A percentile compares a stretch with the other conserved stretches of the same genome.
phyloP scores from a whole-genome alignment of 139 green algal species.

The Ettlia oleoabundans region DNA sequence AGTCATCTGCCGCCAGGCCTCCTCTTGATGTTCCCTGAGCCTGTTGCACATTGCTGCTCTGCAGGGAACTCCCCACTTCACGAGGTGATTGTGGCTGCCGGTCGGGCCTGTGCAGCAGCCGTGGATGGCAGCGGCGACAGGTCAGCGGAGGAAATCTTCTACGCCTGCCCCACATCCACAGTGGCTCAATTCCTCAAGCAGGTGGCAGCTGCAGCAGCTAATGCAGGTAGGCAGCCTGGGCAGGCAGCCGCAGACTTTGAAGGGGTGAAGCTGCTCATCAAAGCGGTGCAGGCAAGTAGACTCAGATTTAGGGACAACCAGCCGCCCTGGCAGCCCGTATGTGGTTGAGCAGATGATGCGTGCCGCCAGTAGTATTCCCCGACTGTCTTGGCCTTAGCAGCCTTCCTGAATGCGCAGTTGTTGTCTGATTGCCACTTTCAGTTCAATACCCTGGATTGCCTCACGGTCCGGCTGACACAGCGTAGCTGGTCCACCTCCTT shows the following conservation, averaged over 20 bases:
- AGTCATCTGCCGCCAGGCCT: no score
- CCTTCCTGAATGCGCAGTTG: neutral
- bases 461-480: neutral
- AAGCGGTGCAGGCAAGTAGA: conserved; percentile 8
- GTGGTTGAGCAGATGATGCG: neutral
- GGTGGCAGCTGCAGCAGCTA: neutral
- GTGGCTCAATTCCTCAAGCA: neutral
- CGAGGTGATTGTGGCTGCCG: neutral
- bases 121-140: neutral
- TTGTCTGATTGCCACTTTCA: neutral
- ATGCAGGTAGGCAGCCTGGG: neutral
- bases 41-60: neutral
- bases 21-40: neutral
- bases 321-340: neutral
- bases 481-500: neutral
- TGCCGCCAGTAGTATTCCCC: neutral
- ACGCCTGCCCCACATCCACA: conserved; percentile 5
- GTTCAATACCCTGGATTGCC: neutral
- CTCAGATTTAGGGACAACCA: no score
- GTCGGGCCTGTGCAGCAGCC: neutral
- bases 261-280: neutral
- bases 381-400: neutral
- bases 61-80: neutral
- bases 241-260: neutral
- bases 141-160: neutral